phyloP scores from a whole-genome alignment of 139 green algal genomes.

The Penium margaritaceum region DNA sequence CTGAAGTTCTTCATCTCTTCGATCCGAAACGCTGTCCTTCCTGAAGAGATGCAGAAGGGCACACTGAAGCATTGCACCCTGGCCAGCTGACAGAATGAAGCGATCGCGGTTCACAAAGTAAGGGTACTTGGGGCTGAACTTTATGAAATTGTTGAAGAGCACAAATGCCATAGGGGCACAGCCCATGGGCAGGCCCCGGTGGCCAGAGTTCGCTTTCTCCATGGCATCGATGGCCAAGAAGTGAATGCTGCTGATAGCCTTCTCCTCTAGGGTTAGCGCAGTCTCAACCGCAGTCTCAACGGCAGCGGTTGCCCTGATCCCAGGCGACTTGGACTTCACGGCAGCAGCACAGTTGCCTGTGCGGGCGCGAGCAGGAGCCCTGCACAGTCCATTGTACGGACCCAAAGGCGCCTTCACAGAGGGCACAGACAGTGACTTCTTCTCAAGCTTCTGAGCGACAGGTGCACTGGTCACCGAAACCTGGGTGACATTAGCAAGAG shows the following conservation, averaged over 20 bases:
- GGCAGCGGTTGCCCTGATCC: conserved; percentile 22
- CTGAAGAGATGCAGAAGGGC: conserved; percentile 88
- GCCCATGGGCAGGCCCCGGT: conserved; percentile 94
- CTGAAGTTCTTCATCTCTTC: conserved; percentile 95
- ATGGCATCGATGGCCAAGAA: conserved; percentile 62
- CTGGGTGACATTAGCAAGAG: too few relatives aligned
- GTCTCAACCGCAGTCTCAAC: conserved; percentile 7
- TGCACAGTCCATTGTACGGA: conserved; percentile 1
- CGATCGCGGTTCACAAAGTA: conserved; percentile 90
- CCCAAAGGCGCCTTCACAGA: neutral
- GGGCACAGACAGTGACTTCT: too few relatives aligned
- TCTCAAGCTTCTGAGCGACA: too few relatives aligned
- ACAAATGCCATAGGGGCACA: conserved; percentile 92
- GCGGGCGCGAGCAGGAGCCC: neutral
- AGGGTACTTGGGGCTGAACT: conserved; percentile 88
- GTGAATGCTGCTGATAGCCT: conserved; percentile 65
- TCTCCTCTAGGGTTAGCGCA: conserved; percentile 4
- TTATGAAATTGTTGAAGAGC: conserved; percentile 92
- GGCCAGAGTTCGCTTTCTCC: conserved; percentile 80
- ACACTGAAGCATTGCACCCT: conserved; percentile 98
- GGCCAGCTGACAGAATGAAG: conserved; percentile 96
- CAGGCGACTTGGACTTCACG: neutral
- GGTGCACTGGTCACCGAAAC: too few relatives aligned
- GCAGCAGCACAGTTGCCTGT: neutral
- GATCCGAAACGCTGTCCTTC: conserved; percentile 69